These are phyloP conservation scores for Umbelopsis sp. DNA, from an alignment of 371 early-diverging fungal species.

Conservation along the genomic window DNA sequence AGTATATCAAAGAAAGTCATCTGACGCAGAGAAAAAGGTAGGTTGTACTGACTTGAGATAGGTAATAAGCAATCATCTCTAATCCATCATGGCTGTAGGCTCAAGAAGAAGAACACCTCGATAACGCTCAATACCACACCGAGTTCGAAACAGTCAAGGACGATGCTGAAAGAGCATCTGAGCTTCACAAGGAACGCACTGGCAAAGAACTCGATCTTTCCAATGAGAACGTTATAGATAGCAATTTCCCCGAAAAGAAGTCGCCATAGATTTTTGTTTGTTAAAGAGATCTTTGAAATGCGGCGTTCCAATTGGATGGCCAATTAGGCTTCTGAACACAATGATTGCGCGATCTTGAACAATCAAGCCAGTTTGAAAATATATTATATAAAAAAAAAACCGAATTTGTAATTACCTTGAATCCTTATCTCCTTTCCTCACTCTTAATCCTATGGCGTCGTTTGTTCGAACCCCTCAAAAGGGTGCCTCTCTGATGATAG, in stretches of 20 bases:
- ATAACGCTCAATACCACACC: constrained; percentile 22
- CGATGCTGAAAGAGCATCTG: constrained; percentile 22
- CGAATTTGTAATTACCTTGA: not conserved
- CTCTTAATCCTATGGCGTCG: not conserved
- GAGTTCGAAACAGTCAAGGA: constrained; percentile 23
- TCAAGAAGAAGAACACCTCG: constrained; percentile 24
- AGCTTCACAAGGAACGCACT: constrained; percentile 21
- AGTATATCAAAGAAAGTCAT: constrained; percentile 19
- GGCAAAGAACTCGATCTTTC: constrained; percentile 21
- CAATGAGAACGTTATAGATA: constrained; percentile 16
- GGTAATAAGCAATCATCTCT: not conserved
- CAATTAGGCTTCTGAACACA: constrained; percentile 11
- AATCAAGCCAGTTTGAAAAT: not conserved
- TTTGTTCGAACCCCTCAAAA: constrained; percentile 44
- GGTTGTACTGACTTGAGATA: not conserved
- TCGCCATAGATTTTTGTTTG: constrained; percentile 12
- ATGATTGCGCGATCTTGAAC: constrained; percentile 9
- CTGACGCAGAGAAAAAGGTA: constrained; percentile 11
- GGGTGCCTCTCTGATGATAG: constrained; percentile 74
- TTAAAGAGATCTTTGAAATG: not conserved
- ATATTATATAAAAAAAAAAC: too few relatives aligned
- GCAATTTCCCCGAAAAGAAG: constrained; percentile 21
- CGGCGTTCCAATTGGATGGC: not conserved
- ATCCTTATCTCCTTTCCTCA: not conserved
- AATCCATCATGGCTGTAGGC: not conserved